Evolutionary conservation across 495 filamentous ascomycete species (phyloP).

Genomic region (Penicillium pulvis): DNA sequence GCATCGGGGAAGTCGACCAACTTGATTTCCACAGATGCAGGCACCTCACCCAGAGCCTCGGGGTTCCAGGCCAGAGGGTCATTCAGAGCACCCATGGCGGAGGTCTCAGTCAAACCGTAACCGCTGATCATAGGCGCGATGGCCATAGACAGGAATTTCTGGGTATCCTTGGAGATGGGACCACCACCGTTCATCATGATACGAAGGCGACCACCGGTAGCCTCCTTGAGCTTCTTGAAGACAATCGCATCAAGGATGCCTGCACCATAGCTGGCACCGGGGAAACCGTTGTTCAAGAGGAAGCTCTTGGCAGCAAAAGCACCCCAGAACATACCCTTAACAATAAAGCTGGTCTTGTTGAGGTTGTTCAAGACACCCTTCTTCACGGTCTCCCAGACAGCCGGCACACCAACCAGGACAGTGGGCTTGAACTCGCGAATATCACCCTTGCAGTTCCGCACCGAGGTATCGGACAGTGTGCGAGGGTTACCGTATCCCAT

Average conservation of each 20-base stretch:
- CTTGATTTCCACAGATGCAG: constrained; percentile 85
- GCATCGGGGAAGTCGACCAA: constrained; percentile 95
- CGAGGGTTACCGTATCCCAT: constrained; percentile 98
- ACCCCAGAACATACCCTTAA: constrained; percentile 89
- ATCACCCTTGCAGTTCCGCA: constrained; percentile 93
- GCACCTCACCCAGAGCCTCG: constrained; percentile 75
- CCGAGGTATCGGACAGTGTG: constrained; percentile 85
- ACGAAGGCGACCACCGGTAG: constrained; percentile 79
- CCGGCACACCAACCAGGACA: constrained; percentile 91
- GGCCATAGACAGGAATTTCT: constrained; percentile 84
- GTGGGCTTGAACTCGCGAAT: constrained; percentile 92
- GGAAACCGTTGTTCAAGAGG: constrained; percentile 73
- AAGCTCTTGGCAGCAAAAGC: constrained; percentile 82
- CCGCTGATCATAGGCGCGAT: constrained; percentile 88
- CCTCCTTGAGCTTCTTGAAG: constrained; percentile 91
- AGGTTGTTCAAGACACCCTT: constrained; percentile 93
- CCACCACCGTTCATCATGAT: constrained; percentile 87
- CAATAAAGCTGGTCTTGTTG: constrained; percentile 68
- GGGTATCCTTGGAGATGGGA: constrained; percentile 82
- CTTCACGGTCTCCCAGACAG: constrained; percentile 98
- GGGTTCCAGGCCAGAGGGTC: constrained; percentile 90
- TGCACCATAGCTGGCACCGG: constrained; percentile 65
- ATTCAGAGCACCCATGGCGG: constrained; percentile 90
- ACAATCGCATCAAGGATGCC: constrained; percentile 71
- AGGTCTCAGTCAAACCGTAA: constrained; percentile 96